Evolutionary conservation across 345 rosid species (phyloP), one percentile per base, ranked within the genome.

Genomic region (Pugionium dolabratum): DNA sequence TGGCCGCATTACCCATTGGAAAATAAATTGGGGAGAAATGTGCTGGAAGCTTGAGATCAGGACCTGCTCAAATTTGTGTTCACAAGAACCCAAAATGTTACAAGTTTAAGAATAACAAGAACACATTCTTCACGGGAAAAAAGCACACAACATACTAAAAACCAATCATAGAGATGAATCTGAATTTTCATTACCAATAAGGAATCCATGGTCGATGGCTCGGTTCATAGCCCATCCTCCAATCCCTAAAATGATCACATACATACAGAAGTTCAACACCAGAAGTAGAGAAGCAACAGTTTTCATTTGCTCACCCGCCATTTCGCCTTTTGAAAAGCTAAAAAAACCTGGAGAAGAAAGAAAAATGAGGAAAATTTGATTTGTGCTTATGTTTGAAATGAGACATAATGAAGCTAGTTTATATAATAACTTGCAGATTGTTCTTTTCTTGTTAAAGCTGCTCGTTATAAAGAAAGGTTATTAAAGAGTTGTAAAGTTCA

Each of bases 1-100:
- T 93, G n/a, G 98, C 98, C 3, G 96, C 94, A 49, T 93, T 93
- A 47, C 98, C 97, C 97, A 93, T 93, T 0, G 97, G 97, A 67
- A 90, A 93, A 74, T 74, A 84, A 39, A 93, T 84, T 1, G 98
- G 94, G 6, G 97, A 90, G 79, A 93, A 93, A 76, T 90, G 96
- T 0, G 97, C 98, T 2, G 98, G 97, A 25, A 93, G 97, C 9
- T 75, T 59, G 5, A 86, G 74, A 7, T 67, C 86, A 41, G 96
- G 83, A 3, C 96, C 97, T 92, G 85, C 66, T 69, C 64, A 44
- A 10, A 35, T 50, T 40, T 58, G 35, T 51, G 43, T 47, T 6
- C 59, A 64, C 35, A 25, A 42, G 10, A 31, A 52, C 0, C 43
- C 44, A 0, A 45, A 65, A 34, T 44, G 49, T 73, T 52, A 73